Evolutionary conservation across 345 rosid genomes (phyloP).

Genomic region (Psidium friedrichsthalianum): DNA sequence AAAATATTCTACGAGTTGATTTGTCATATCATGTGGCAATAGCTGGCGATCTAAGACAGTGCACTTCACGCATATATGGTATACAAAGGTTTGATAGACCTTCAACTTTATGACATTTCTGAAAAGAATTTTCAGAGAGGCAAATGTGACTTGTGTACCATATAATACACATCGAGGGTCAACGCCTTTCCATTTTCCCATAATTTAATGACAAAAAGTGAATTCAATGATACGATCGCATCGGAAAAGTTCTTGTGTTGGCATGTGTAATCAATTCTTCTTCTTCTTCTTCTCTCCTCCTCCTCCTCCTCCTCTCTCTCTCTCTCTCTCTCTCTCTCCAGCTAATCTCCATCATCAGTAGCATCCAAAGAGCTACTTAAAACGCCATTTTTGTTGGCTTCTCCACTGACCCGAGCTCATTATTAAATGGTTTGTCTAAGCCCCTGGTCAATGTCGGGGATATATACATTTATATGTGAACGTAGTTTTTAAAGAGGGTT

Average conservation of each 20-base stretch:
- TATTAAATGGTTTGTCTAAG: neutral
- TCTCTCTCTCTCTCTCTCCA: neutral
- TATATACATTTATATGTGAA: neutral
- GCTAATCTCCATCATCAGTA: neutral
- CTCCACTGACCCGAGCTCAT: neutral
- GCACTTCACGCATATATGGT: neutral
- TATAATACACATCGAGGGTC: neutral
- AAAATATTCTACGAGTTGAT: neutral
- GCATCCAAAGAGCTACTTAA: neutral
- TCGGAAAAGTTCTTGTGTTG: neutral
- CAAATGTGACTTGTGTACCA: neutral
- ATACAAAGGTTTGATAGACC: neutral
- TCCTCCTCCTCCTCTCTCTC: neutral
- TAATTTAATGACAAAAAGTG: neutral
- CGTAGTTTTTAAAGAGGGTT: neutral
- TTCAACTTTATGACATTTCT: neutral
- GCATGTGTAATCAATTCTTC: neutral
- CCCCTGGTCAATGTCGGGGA: neutral
- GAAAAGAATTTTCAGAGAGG: neutral
- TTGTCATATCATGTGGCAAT: neutral
- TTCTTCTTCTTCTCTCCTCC: no score
- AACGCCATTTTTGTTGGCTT: constrained; percentile 1
- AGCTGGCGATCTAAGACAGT: neutral
- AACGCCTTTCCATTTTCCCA: neutral
- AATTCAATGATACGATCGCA: neutral